Conservation (phyloP, 2,329 filamentous ascomycete genomes). For the Colletotrichum australisinense region DNA sequence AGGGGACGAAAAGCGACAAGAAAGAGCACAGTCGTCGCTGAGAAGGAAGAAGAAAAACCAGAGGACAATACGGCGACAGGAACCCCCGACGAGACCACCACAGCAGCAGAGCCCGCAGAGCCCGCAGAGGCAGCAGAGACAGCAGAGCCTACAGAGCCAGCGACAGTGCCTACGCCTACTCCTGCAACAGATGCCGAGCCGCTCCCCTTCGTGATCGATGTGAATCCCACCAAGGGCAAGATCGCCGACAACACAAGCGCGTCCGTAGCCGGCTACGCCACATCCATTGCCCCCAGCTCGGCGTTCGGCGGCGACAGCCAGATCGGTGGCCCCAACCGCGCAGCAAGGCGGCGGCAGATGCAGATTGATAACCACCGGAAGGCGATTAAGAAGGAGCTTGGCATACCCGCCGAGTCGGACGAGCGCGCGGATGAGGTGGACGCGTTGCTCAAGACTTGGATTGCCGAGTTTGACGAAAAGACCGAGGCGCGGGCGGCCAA, state of each 20-base stretch:
- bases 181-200: conserved; percentile 8
- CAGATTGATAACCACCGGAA: conserved; percentile 28
- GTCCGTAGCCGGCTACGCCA: conserved; percentile 14
- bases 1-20: conserved; percentile 26
- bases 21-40: conserved; percentile 13
- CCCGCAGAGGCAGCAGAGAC: not conserved
- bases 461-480: conserved; percentile 23
- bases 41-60: not conserved
- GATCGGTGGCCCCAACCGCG: conserved; percentile 28
- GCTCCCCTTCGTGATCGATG: conserved; percentile 23
- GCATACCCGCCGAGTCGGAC: conserved; percentile 26
- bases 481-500: conserved; percentile 18
- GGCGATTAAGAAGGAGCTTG: conserved; percentile 26
- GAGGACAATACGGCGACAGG: conserved; percentile 8
- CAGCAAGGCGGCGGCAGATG: conserved; percentile 29
- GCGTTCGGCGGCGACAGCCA: conserved; percentile 18
- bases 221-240: conserved; percentile 17
- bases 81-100: not conserved
- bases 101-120: not conserved
- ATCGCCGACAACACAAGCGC: not conserved
- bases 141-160: not conserved
- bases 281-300: conserved; percentile 26
- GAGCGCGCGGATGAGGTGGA: conserved; percentile 30
- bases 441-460: conserved; percentile 23
- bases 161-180: not conserved